Base-by-base conservation (phyloP, 257 asterid genomes). In the Jaltomata sinuosa region DNA sequence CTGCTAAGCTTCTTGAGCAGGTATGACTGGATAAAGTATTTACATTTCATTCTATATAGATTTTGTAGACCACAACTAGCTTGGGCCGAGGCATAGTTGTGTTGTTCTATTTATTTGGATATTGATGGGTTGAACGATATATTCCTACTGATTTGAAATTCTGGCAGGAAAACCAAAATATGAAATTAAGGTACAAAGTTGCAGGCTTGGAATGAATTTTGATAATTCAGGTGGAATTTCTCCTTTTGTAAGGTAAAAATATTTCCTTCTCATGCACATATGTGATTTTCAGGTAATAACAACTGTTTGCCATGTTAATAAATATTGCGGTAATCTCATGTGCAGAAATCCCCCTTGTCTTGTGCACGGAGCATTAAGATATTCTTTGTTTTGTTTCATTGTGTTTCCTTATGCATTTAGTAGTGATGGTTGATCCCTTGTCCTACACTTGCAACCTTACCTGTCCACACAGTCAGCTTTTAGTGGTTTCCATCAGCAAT, bases 161-260 rank as follows among this genome's bases (percentile, higher is more conserved):
- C 76, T 80, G 78, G 82, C 97, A 96, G 99, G 99, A 96, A 89
- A 91, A 86, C 55, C 89, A 84, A 54, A 93, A 92, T 84, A 91
- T 89, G 98, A 91, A 53, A 89, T 83, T 94, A 91, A 93, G 98
- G 92, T 82, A 83, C 86, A 91, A 89, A 89, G 94, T 93, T 90
- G 99, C 98, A 83, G 98, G 98, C 81, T 86, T 94, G 93, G 95
- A 96, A 88, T 94, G 82, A 90, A 81, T 79, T 83, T 47, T 84
- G 89, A 57, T 87, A 81, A 81, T 84, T 74, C 80, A n/a, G 61
- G 16, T 9, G 61, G 81, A 29, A 49, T 47, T 45, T 76, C 61
- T 47, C 81, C 61, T 47, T 76, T 76, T 15, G 61, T 27, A 76
- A 76, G 81, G 81, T 76, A 76, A 76, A 49, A 10, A 15, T 25